A percentile compares a stretch with the other conserved stretches of the same genome.
phyloP scores from a whole-genome alignment of 768 basidiomycete species.

The Pulveroboletus sp. region DNA sequence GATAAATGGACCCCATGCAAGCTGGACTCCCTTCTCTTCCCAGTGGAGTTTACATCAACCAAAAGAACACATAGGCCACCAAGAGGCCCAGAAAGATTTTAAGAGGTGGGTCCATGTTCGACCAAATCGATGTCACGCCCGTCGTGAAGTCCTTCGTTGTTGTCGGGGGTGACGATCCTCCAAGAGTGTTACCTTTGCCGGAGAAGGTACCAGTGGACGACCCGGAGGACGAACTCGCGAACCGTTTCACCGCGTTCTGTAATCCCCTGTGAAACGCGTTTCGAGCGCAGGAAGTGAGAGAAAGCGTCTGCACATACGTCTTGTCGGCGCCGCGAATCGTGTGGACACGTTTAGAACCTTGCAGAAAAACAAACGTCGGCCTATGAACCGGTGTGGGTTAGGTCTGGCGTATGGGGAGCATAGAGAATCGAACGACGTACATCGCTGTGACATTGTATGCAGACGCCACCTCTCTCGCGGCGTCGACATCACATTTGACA shows the following conservation, averaged over 20 bases:
- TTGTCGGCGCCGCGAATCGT: conserved; percentile 69
- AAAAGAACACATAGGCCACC: conserved; percentile 58
- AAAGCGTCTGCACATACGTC: conserved; percentile 39
- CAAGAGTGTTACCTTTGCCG: conserved; percentile 73
- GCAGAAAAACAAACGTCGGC: conserved; percentile 83
- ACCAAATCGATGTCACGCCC: conserved; percentile 35
- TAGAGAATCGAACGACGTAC: conserved; percentile 36
- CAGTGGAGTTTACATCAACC: conserved; percentile 36
- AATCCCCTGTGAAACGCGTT: conserved; percentile 44
- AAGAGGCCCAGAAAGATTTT: conserved; percentile 61
- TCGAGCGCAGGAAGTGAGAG: conserved; percentile 3
- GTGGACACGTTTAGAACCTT: conserved; percentile 62
- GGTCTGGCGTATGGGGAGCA: background rate
- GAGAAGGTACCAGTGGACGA: conserved; percentile 49
- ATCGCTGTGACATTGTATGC: conserved; percentile 67
- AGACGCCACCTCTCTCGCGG: conserved; percentile 61
- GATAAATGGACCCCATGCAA: background rate
- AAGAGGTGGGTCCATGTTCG: conserved; percentile 61
- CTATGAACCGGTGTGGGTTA: conserved; percentile 33
- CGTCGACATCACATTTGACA: conserved; percentile 79
- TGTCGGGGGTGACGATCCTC: conserved; percentile 41
- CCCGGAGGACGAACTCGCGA: conserved; percentile 39
- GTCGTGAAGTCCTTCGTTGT: conserved; percentile 34
- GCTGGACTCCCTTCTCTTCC: too few species aligned
- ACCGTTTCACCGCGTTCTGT: conserved; percentile 53